Evolutionary conservation across 2,329 filamentous ascomycete species (phyloP), one percentile per base, ranked within the genome.

Genomic region (Talaromyces marneffei): DNA sequence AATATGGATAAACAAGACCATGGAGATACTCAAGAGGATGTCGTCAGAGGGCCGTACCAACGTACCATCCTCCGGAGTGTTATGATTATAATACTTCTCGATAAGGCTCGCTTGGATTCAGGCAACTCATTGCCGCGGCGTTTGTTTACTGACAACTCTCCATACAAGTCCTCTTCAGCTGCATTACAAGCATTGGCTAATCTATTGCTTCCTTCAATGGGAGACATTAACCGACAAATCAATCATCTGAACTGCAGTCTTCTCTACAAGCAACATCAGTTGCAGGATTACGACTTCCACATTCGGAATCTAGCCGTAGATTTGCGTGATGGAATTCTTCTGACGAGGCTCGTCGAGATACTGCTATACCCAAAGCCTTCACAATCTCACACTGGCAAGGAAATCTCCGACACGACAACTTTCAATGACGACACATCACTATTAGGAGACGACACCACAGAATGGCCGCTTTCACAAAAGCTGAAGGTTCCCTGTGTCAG

Each of bases 281-380:
- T 87, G 5, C 78, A 85, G 63, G 85, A 88, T 70, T 84, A 83
- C 64, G 73, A 77, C 0, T 87, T 85, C 67, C 72, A 73, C 40
- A 80, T 88, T 59, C 74, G 77, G 8, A 87, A 87, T 65, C 76
- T 88, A 25, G 85, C 85, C 0, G 79, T 85, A 8, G 85, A 87
- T 66, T 74, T 88, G 23, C 80, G 85, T 35, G 83, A 87, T 67
- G 85, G 86, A 1, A 78, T 87, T 8, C 74, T 82, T 48, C 70
- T 88, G n/a, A 82, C 83, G 4, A 79, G 82, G 56, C 75, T 87
- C 9, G 82, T 85, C 0, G 86, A 88, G 65, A 64, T 86, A 1
- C 70, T 87, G 2, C 73, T 85, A 3, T 82, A 82, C 63, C 72
- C 74, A 4, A 70, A 74, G 18, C 65, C 70, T n/a, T 70, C 71